Percentiles rank a stretch among this genome's conserved stretches.
phyloP scores from a whole-genome alignment of 306 rosid genomes.

The Quillaja saponaria region DNA sequence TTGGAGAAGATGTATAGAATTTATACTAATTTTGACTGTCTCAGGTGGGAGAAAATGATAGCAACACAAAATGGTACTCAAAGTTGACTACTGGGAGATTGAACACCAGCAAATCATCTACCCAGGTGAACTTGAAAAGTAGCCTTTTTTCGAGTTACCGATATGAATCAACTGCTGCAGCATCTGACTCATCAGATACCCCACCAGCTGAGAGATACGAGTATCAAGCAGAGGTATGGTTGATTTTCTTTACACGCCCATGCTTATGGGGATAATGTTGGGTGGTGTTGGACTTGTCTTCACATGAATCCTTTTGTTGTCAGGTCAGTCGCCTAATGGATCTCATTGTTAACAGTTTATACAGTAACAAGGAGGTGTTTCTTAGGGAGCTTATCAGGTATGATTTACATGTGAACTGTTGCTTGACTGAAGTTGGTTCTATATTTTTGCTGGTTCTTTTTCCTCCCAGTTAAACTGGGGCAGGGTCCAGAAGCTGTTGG shows the following conservation, averaged over 20 bases:
- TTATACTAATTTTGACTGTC: not conserved
- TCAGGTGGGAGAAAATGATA: constrained; percentile 56
- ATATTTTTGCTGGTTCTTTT: not conserved
- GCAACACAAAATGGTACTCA: constrained; percentile 60
- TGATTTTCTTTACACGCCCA: not conserved
- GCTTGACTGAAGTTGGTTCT: not conserved
- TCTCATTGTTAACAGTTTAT: constrained; percentile 95
- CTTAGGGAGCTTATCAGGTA: constrained; percentile 96
- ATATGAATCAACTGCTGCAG: constrained; percentile 75
- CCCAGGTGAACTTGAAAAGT: constrained; percentile 34
- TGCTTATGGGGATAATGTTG: not conserved
- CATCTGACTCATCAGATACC: constrained; percentile 59
- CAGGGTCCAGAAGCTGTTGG: not conserved
- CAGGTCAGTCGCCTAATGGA: constrained; percentile 99
- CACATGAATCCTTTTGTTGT: not conserved
- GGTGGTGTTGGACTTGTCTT: constrained; percentile 3
- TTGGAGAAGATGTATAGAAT: not conserved
- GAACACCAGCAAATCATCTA: constrained; percentile 24
- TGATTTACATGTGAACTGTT: not conserved
- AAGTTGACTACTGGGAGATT: constrained; percentile 39
- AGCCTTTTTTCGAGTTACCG: constrained; percentile 50
- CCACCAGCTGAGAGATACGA: constrained; percentile 69
- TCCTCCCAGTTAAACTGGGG: not conserved
- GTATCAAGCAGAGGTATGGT: constrained; percentile 90
- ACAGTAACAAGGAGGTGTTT: constrained; percentile 95